phyloP scores from a whole-genome alignment of 305 asterid genomes.

The Fraxinus angustifolia region DNA sequence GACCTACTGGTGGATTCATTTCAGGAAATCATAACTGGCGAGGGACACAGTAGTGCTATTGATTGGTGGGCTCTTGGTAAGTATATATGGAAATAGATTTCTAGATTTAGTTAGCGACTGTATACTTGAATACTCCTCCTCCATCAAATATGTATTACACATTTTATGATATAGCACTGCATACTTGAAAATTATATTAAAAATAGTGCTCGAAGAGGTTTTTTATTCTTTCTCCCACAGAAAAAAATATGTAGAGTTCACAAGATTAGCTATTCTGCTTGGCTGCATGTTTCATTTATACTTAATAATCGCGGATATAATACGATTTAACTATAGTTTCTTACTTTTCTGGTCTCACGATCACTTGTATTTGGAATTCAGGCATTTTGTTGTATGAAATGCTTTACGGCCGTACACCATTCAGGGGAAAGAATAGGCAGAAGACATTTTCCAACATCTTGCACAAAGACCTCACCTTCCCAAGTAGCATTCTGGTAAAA shows the following conservation, averaged over 20 bases:
- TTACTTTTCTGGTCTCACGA: constrained; percentile 9
- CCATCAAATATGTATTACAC: not conserved
- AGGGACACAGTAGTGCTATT: constrained; percentile 90
- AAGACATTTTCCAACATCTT: constrained; percentile 90
- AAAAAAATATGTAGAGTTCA: not conserved
- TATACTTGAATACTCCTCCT: not conserved
- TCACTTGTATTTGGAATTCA: constrained; percentile 29
- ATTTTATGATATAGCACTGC: not conserved
- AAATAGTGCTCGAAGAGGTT: not conserved
- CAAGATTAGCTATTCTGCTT: not conserved
- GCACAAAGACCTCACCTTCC: constrained; percentile 96
- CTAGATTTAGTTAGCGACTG: not conserved
- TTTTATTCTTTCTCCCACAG: not conserved
- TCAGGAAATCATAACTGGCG: constrained; percentile 95
- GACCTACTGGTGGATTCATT: constrained; percentile 27
- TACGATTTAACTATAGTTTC: not conserved
- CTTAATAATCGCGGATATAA: not conserved
- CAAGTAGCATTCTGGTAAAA: constrained; percentile 89
- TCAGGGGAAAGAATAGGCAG: constrained; percentile 97
- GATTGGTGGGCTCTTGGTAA: constrained; percentile 99
- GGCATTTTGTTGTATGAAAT: constrained; percentile 91
- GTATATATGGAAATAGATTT: constrained; percentile 23
- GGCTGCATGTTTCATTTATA: not conserved
- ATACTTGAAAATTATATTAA: not conserved
- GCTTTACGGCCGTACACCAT: constrained; percentile 97